Evolutionary conservation across 2,329 filamentous ascomycete species (phyloP).

Genomic region (Tolypocladium ovalisporum): DNA sequence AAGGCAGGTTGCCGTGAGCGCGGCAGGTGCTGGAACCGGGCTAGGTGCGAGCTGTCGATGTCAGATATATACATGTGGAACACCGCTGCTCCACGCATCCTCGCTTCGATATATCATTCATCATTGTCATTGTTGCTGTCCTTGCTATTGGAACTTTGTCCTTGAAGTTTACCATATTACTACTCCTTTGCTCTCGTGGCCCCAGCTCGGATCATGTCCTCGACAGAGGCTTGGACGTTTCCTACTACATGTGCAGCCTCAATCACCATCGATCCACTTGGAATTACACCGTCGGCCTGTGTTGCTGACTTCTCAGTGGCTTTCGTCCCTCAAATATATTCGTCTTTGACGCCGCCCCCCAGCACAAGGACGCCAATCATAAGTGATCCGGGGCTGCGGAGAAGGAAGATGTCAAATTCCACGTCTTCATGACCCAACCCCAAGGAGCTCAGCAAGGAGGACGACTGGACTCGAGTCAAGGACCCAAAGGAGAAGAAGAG

Average conservation of each 20-base stretch:
- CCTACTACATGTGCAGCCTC: not conserved
- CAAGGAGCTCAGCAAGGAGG: conserved; percentile 10
- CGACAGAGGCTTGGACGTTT: not conserved
- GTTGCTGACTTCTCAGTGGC: not conserved
- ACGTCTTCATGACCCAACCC: not conserved
- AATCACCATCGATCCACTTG: not conserved
- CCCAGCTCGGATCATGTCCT: not conserved
- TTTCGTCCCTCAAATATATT: not conserved
- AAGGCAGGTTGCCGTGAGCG: not conserved
- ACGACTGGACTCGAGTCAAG: conserved; percentile 17
- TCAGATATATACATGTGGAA: not conserved
- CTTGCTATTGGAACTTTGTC: not conserved
- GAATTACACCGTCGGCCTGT: not conserved
- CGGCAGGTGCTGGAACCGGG: not conserved
- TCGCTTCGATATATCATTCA: not conserved
- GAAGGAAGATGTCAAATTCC: not conserved
- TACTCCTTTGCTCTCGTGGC: not conserved
- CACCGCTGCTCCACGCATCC: not conserved
- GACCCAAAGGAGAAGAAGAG: conserved; percentile 20
- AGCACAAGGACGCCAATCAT: not conserved
- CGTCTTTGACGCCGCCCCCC: not conserved
- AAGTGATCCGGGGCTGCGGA: not conserved
- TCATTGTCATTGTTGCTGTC: not conserved
- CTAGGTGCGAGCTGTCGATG: not conserved
- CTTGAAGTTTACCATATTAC: not conserved